These are phyloP conservation scores for Millerozyma acaciae DNA, from an alignment of 805 yeast species.

Conservation along the genomic window DNA sequence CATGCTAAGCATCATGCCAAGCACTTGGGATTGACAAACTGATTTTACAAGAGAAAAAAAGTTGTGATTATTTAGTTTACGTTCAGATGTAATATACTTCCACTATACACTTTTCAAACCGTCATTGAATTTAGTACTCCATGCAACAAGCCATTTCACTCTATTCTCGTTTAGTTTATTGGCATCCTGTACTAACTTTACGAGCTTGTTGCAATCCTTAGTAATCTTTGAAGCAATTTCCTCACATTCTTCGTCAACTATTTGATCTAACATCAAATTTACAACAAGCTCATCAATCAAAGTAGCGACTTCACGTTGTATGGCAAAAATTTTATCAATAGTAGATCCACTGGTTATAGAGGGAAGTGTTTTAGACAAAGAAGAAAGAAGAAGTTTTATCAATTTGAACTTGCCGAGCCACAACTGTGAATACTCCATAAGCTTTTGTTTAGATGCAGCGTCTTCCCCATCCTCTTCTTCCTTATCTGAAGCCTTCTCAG, in stretches of 20 bases:
- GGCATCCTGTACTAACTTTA: constrained; percentile 39
- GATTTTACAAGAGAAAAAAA: neutral
- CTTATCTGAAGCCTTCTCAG: constrained; percentile 23
- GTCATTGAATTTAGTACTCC: constrained; percentile 44
- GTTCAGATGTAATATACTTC: too few relatives aligned
- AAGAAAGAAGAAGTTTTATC: constrained; percentile 53
- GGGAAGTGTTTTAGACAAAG: constrained; percentile 58
- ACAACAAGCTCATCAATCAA: constrained; percentile 57
- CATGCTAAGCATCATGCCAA: constrained; percentile 89
- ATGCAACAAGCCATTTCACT: constrained; percentile 54
- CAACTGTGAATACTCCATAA: constrained; percentile 37
- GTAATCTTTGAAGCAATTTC: constrained; percentile 20
- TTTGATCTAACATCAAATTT: constrained; percentile 47
- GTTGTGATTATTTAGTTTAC: neutral
- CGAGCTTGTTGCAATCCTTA: constrained; percentile 25
- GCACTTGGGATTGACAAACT: constrained; percentile 36
- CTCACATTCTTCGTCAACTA: constrained; percentile 33
- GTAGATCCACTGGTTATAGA: constrained; percentile 35
- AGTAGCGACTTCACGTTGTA: constrained; percentile 42
- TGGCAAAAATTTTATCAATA: constrained; percentile 44
- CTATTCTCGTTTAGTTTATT: constrained; percentile 51
- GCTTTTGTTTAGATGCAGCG: constrained; percentile 22
- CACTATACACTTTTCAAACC: neutral
- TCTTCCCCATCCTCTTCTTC: constrained; percentile 20
- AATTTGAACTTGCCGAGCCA: constrained; percentile 56